phyloP scores from a whole-genome alignment of 129 eudicot species.

The Daucus carota region DNA sequence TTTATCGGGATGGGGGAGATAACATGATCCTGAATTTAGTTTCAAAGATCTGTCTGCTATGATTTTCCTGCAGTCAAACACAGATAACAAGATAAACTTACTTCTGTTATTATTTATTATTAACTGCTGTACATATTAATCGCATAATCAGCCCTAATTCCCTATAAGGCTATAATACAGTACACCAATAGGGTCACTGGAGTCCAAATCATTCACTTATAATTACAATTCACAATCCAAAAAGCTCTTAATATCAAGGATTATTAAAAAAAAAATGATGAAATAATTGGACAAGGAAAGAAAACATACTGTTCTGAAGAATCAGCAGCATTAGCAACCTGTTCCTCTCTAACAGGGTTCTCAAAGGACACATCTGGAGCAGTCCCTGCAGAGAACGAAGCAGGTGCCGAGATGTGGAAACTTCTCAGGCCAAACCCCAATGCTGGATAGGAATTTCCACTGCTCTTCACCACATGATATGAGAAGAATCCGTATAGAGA shows the following conservation, averaged over 20 bases:
- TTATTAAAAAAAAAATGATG: neutral
- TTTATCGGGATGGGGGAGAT: slow-evolving; percentile 93
- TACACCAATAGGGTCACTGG: too few species aligned
- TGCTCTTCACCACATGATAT: slow-evolving; percentile 47
- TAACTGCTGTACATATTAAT: neutral
- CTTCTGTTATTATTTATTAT: neutral
- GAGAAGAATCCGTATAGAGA: slow-evolving; percentile 49
- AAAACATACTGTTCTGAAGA: slow-evolving; percentile 51
- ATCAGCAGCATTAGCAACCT: slow-evolving; percentile 35
- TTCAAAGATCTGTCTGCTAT: slow-evolving; percentile 44
- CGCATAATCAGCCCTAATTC: neutral
- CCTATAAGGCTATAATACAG: neutral
- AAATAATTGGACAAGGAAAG: neutral
- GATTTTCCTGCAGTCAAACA: slow-evolving; percentile 33
- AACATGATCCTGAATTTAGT: slow-evolving; percentile 79
- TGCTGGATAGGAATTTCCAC: slow-evolving; percentile 24
- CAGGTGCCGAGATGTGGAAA: slow-evolving; percentile 41
- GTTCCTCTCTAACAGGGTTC: slow-evolving; percentile 37
- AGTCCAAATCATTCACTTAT: neutral
- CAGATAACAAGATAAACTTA: neutral
- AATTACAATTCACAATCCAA: neutral
- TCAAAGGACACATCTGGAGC: slow-evolving; percentile 55
- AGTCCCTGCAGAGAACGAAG: slow-evolving; percentile 45
- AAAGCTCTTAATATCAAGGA: neutral
- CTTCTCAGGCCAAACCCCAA: slow-evolving; percentile 37